phyloP scores from a whole-genome alignment of 495 filamentous ascomycete species.

The Hyaloscypha finlandica region DNA sequence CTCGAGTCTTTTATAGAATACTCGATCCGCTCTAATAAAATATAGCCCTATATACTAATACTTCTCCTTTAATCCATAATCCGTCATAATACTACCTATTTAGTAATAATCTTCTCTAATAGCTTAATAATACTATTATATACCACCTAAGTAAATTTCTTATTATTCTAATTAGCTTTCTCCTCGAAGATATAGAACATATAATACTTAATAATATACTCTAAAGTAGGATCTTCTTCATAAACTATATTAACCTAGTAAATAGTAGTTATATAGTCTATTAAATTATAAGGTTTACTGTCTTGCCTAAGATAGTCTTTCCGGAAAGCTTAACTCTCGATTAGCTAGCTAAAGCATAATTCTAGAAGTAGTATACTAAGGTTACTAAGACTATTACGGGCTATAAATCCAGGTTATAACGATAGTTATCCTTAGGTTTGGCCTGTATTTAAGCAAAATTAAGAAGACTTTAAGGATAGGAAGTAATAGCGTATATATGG shows the following conservation, averaged over 20 bases:
- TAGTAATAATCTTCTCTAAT: slow-evolving; percentile 20
- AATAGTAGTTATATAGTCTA: slow-evolving; percentile 7
- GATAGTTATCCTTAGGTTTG: too few relatives aligned
- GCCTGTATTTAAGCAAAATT: not conserved
- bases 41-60: not conserved
- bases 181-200: slow-evolving; percentile 19
- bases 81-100: not conserved
- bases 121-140: slow-evolving; percentile 21
- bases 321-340: slow-evolving; percentile 27
- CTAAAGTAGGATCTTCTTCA: slow-evolving; percentile 20
- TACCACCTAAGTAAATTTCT: slow-evolving; percentile 24
- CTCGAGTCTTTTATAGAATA: too few relatives aligned
- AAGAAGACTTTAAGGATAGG: not conserved
- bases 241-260: slow-evolving; percentile 8
- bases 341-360: slow-evolving; percentile 31
- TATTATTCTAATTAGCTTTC: slow-evolving; percentile 21
- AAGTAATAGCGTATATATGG: slow-evolving; percentile 23
- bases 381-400: slow-evolving; percentile 14
- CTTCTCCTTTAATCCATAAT: not conserved
- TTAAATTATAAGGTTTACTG: slow-evolving; percentile 1
- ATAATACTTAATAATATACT: slow-evolving; percentile 20
- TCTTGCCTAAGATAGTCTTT: slow-evolving; percentile 2
- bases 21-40: not conserved
- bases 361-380: slow-evolving; percentile 35
- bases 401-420: not conserved